phyloP scores from a whole-genome alignment of 495 filamentous ascomycete species.

The Bacidia rubella region DNA sequence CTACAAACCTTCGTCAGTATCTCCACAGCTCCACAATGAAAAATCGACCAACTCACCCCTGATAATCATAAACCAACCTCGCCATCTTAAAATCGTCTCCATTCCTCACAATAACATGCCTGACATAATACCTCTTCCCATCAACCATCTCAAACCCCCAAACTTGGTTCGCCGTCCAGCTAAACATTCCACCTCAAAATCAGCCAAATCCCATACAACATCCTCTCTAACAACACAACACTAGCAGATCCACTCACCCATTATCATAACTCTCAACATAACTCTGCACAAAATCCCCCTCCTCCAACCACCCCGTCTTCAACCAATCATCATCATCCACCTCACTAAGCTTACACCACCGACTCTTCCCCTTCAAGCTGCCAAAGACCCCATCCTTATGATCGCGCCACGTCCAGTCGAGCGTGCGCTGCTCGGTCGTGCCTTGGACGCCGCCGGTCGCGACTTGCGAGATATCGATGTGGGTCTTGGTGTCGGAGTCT shows the following conservation, averaged over 20 bases:
- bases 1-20: neutral
- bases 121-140: slow-evolving; percentile 50
- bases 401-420: slow-evolving; percentile 56
- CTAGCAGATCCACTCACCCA: too few relatives aligned
- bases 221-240: neutral
- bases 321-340: slow-evolving; percentile 27
- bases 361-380: slow-evolving; percentile 44
- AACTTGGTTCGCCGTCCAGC: slow-evolving; percentile 26
- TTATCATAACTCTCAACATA: slow-evolving; percentile 29
- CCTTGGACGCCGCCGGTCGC: slow-evolving; percentile 63
- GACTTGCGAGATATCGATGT: slow-evolving; percentile 73
- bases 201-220: neutral
- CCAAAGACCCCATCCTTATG: slow-evolving; percentile 80
- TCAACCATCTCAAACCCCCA: slow-evolving; percentile 51
- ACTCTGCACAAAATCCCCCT: slow-evolving; percentile 32
- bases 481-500: slow-evolving; percentile 33
- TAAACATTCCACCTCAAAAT: slow-evolving; percentile 6
- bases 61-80: slow-evolving; percentile 62
- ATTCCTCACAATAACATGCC: slow-evolving; percentile 55
- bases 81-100: slow-evolving; percentile 44
- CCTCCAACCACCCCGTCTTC: slow-evolving; percentile 27
- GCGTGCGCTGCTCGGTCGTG: slow-evolving; percentile 53
- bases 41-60: slow-evolving; percentile 1
- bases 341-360: slow-evolving; percentile 34
- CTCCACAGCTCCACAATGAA: neutral